phyloP scores from a whole-genome alignment of 306 rosid genomes.

The Hippophae gyantsensis region DNA sequence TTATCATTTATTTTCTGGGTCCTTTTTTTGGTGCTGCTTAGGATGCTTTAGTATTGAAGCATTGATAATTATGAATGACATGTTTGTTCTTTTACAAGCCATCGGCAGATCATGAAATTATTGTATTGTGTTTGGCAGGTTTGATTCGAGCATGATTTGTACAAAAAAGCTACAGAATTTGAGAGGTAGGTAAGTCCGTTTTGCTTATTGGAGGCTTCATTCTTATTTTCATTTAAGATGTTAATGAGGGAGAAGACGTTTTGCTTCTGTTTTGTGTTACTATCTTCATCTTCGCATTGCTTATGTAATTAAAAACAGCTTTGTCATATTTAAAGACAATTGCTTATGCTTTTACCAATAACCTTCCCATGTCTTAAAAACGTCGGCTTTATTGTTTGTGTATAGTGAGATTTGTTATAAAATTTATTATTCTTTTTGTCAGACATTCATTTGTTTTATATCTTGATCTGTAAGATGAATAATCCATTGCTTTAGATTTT shows the following conservation, averaged over 20 bases:
- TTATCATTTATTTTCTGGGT: conserved; percentile 4
- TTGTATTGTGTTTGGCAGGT: conserved; percentile 33
- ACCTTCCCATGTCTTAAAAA: not conserved
- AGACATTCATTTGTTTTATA: not conserved
- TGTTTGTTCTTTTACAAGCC: too few relatives aligned
- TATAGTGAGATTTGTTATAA: conserved; percentile 1
- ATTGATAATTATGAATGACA: too few relatives aligned
- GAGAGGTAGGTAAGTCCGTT: conserved; percentile 12
- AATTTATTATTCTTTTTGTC: conserved; percentile 19
- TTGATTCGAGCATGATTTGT: conserved; percentile 16
- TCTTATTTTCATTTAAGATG: conserved; percentile 16
- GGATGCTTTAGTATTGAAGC: too few relatives aligned
- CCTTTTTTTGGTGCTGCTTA: too few relatives aligned
- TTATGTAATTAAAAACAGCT: conserved; percentile 38
- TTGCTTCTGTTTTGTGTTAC: conserved; percentile 10
- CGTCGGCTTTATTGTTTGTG: not conserved
- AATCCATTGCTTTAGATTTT: too few relatives aligned
- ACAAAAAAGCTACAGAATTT: conserved; percentile 12
- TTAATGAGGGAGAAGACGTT: conserved; percentile 13
- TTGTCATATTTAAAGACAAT: not conserved
- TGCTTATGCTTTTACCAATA: conserved; percentile 5
- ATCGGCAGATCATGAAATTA: not conserved
- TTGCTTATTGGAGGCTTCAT: conserved; percentile 14
- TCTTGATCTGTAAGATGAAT: too few relatives aligned
- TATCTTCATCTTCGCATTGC: conserved; percentile 17